A percentile compares a stretch with the other conserved stretches of the same genome.
These are phyloP conservation scores for Alternaria infectoria DNA, from an alignment of 2,329 filamentous ascomycete genomes.

Conservation along the genomic window DNA sequence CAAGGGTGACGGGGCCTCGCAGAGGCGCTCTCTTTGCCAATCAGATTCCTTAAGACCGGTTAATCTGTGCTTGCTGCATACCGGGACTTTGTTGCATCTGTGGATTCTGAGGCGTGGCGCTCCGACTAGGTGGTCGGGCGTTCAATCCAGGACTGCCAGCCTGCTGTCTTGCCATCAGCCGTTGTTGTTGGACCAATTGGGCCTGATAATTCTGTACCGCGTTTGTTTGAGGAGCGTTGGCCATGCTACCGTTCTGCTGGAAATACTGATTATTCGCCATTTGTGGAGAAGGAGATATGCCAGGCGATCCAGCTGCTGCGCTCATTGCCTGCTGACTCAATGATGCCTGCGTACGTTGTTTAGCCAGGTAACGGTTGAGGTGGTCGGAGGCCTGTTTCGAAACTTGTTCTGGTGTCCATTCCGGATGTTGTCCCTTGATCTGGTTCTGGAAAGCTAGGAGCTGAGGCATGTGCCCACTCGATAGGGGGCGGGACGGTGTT, in stretches of 20 bases:
- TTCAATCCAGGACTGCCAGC: slow-evolving; percentile 42
- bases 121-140: slow-evolving; percentile 43
- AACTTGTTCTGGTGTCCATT: slow-evolving; percentile 44
- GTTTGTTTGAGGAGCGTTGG: slow-evolving; percentile 39
- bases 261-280: slow-evolving; percentile 45
- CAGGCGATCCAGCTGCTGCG: slow-evolving; percentile 43
- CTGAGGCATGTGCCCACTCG: slow-evolving; percentile 44
- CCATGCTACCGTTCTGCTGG: slow-evolving; percentile 38
- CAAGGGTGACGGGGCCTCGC: slow-evolving; percentile 23
- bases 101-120: slow-evolving; percentile 48
- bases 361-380: slow-evolving; percentile 39
- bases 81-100: slow-evolving; percentile 44
- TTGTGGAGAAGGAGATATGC: slow-evolving; percentile 40
- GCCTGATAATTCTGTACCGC: slow-evolving; percentile 47
- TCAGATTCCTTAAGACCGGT: slow-evolving; percentile 19
- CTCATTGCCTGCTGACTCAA: slow-evolving; percentile 36
- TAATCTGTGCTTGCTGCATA: slow-evolving; percentile 42
- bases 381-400: slow-evolving; percentile 45
- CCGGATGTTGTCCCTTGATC: slow-evolving; percentile 44
- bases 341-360: slow-evolving; percentile 35
- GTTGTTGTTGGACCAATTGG: slow-evolving; percentile 47
- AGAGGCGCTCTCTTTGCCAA: slow-evolving; percentile 15
- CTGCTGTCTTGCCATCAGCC: slow-evolving; percentile 42
- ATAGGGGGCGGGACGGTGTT: slow-evolving; percentile 35
- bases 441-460: slow-evolving; percentile 41